Base-by-base conservation (phyloP, 176 grass and related monocot genomes). In the Miscanthus lutarioriparius region DNA sequence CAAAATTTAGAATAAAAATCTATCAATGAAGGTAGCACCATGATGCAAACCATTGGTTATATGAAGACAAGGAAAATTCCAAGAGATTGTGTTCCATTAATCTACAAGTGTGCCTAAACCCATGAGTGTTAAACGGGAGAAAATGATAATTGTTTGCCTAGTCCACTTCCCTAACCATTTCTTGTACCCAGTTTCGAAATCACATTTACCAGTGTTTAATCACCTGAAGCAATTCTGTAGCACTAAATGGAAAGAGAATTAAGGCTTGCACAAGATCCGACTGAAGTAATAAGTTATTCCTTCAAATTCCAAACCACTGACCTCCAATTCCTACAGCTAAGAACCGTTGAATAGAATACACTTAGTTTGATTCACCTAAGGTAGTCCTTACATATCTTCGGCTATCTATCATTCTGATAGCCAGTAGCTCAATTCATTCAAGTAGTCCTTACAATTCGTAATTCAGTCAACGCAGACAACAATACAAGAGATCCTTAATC, bases 281-380 rank as follows among this genome's bases (percentile, higher is more conserved):
- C 20, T 32, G 39, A 54, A 39, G n/a, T n/a, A 49, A 4, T 1
- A 73, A 5, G 13, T 48, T 30, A 74, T 19, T 4, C 43, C 67
- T 38, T 25, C 43, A 48, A 73, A 19, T 2, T 67, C 5, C 15
- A 44, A 88, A 33, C 25, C 16, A 16, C 4, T 47, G 1, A 27
- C 6, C 70, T 65, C 7, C 75, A 73, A 65, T 65, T 83, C 80
- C 67, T 73, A 83, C 26, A 67, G 38, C 56, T 72, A 54, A 66
- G 41, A 83, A 70, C 19, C 6, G 14, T 23, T 5, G 7, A 68
- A 82, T 9, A 33, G 16, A 35, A 49, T 76, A 14, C 32, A 17
- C 23, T 7, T 33, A 64, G 10, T 26, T 40, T 61, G 10, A 76
- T 72, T 66, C 25, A 66, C 30, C 64, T 23, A 56, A 3, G 5